phyloP scores from a whole-genome alignment of 2,329 filamentous ascomycete genomes.

The Colletotrichum sp. region DNA sequence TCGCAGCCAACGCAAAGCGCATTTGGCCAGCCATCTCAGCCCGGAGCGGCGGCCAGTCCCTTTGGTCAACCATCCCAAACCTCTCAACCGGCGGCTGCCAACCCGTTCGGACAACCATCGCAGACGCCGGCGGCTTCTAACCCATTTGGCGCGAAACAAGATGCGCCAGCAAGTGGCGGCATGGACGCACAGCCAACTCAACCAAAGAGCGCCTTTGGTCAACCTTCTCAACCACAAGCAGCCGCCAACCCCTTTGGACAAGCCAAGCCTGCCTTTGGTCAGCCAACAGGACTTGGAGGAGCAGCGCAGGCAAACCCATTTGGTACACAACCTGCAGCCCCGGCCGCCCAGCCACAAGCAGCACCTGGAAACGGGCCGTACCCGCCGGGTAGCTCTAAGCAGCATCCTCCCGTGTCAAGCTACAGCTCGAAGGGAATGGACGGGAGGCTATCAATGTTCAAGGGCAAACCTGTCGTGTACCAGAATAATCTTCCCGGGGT shows the following conservation, averaged over 20 bases:
- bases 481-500: conserved; percentile 52
- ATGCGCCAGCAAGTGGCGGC: background rate
- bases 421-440: conserved; percentile 48
- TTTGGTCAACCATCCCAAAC: background rate
- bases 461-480: conserved; percentile 67
- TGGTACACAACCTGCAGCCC: conserved; percentile 15
- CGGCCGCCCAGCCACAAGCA: conserved; percentile 12
- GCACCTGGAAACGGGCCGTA: conserved; percentile 41
- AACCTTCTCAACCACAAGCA: conserved; percentile 20
- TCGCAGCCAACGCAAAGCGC: background rate
- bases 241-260: conserved; percentile 34
- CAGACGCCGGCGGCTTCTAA: conserved; percentile 22
- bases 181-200: conserved; percentile 9
- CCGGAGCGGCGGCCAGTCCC: background rate
- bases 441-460: conserved; percentile 61
- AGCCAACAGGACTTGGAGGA: conserved; percentile 15
- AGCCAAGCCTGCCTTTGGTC: conserved; percentile 32
- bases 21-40: conserved; percentile 7
- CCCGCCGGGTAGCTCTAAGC: conserved; percentile 45
- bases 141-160: conserved; percentile 29
- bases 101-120: conserved; percentile 23
- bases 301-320: conserved; percentile 28
- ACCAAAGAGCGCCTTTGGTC: conserved; percentile 33
- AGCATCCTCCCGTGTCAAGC: conserved; percentile 48
- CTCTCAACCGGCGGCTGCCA: conserved; percentile 20